A percentile compares a stretch with the other conserved stretches of the same genome.
Evolutionary conservation across 139 green algal species (phyloP).

Genomic region (Nannochloris sp.): DNA sequence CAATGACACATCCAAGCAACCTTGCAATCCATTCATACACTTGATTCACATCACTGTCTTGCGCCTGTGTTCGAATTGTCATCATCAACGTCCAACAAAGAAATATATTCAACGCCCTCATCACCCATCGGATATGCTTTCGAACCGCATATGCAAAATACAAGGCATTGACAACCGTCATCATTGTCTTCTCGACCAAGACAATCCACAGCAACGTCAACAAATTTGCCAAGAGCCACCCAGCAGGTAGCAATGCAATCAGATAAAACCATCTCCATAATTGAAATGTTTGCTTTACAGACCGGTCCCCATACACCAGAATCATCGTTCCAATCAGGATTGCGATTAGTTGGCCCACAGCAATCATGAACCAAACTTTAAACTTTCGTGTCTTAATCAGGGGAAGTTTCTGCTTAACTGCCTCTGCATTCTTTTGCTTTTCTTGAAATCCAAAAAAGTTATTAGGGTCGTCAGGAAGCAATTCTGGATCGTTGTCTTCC

Average conservation of each 20-base stretch:
- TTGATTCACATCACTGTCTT: not conserved
- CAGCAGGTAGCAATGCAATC: slow-evolving; percentile 18
- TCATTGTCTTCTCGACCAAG: slow-evolving; percentile 22
- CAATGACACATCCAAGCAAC: slow-evolving; percentile 45
- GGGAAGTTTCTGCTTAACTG: no score
- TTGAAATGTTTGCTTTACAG: not conserved
- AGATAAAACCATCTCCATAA: slow-evolving; percentile 32
- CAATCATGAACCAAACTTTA: not conserved
- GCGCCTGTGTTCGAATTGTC: not conserved
- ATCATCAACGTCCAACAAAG: slow-evolving; percentile 20
- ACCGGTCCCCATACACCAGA: not conserved
- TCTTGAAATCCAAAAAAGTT: no score
- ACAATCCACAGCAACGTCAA: not conserved
- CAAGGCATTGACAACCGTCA: slow-evolving; percentile 19
- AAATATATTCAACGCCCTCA: slow-evolving; percentile 19
- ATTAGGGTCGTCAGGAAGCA: no score
- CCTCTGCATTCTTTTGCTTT: no score
- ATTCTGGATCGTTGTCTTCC: no score
- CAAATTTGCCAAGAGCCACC: slow-evolving; percentile 5
- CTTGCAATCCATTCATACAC: slow-evolving; percentile 17
- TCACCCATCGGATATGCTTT: slow-evolving; percentile 8
- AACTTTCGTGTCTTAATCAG: not conserved
- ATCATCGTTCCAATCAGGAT: not conserved
- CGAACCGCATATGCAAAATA: slow-evolving; percentile 26
- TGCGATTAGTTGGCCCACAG: not conserved